phyloP scores from a whole-genome alignment of 163 green algal species.

The Trebouxiophyceae sp. region DNA sequence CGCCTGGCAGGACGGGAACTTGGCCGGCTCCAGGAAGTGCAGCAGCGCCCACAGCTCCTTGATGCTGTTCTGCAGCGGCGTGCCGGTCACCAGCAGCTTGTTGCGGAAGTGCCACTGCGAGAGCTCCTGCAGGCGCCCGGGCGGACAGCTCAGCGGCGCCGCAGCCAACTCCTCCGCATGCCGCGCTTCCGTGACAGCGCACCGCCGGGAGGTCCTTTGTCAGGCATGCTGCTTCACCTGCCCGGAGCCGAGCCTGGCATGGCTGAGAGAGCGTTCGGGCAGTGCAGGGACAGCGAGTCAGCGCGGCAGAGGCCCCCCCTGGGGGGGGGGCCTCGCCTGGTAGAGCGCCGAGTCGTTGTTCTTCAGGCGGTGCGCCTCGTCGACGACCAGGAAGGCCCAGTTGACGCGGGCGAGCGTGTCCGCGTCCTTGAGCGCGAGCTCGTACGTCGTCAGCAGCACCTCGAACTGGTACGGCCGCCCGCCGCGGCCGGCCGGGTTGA shows the following conservation, averaged over 20 bases:
- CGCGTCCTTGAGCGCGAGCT: slow-evolving; percentile 85
- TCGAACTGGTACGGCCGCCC: slow-evolving; percentile 23
- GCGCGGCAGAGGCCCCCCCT: too few relatives aligned
- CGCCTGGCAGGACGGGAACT: slow-evolving; percentile 63
- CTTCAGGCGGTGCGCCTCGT: slow-evolving; percentile 95
- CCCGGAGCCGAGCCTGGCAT: too few relatives aligned
- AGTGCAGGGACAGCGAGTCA: too few relatives aligned
- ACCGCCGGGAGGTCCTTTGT: too few relatives aligned
- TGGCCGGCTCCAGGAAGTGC: slow-evolving; percentile 83
- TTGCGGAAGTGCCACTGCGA: slow-evolving; percentile 66
- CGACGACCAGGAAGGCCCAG: slow-evolving; percentile 91
- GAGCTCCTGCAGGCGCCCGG: slow-evolving; percentile 64
- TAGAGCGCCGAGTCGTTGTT: slow-evolving; percentile 91
- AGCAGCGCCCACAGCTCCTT: slow-evolving; percentile 92
- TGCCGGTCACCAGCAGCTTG: slow-evolving; percentile 94
- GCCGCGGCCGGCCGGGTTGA: slow-evolving; percentile 3
- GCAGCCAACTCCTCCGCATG: too few relatives aligned
- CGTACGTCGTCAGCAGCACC: slow-evolving; percentile 90
- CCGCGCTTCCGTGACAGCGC: too few relatives aligned
- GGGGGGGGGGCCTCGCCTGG: slow-evolving; percentile 29
- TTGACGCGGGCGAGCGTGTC: slow-evolving; percentile 40
- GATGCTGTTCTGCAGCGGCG: slow-evolving; percentile 89
- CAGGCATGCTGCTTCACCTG: too few relatives aligned
- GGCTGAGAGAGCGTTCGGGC: too few relatives aligned
- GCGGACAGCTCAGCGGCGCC: too few relatives aligned